Evolutionary conservation across 148 eudicot genomes (phyloP).

Genomic region (Vaccinium vitisidaea): DNA sequence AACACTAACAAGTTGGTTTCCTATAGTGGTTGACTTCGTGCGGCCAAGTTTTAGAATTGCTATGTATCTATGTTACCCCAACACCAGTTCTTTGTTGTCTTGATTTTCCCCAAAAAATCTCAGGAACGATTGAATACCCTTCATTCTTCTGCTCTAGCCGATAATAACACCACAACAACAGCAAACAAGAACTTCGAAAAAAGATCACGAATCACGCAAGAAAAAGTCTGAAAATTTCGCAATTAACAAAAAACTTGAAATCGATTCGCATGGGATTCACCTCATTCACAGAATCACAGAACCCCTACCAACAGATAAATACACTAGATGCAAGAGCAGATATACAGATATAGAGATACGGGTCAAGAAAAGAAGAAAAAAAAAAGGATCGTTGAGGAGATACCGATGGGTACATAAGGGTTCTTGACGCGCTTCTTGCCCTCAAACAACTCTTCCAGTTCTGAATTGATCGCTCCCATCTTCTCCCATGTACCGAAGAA

Average conservation of each 20-base stretch:
- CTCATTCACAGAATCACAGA: not conserved
- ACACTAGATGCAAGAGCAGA: not conserved
- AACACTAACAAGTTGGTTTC: not conserved
- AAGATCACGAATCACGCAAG: not conserved
- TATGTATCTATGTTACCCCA: not conserved
- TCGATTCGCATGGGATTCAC: not conserved
- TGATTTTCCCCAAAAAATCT: not conserved
- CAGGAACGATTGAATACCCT: not conserved
- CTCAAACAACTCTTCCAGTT: conserved; percentile 43
- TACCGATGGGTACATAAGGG: conserved; percentile 83
- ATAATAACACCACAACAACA: not conserved
- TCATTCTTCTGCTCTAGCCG: not conserved
- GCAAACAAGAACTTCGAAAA: not conserved
- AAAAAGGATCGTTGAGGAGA: not conserved
- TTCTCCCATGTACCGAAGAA: not conserved
- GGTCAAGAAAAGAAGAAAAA: too few relatives aligned
- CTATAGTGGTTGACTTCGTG: not conserved
- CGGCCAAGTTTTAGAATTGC: too few relatives aligned
- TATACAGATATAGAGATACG: not conserved
- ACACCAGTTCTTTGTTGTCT: not conserved
- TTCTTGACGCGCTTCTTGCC: conserved; percentile 62
- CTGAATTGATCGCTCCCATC: conserved; percentile 35
- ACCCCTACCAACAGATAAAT: not conserved
- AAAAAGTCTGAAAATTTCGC: not conserved
- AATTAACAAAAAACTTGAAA: not conserved